Evolutionary conservation across 2,329 filamentous ascomycete genomes (phyloP).

Genomic region (Penicillium sp.): DNA sequence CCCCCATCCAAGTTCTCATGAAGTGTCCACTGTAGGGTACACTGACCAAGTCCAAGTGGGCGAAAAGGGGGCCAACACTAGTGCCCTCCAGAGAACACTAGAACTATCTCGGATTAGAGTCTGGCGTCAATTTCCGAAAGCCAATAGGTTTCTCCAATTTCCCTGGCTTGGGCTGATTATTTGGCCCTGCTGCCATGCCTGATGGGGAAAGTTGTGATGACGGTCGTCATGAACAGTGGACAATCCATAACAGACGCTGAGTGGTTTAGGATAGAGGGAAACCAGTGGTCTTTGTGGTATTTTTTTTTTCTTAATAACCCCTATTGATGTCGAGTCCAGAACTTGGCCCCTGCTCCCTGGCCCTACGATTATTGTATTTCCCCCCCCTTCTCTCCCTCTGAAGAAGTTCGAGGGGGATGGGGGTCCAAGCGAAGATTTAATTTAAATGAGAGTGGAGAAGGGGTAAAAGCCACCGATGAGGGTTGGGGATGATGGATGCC

Average conservation of each 20-base stretch:
- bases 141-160: too few species aligned
- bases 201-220: constrained; percentile 2
- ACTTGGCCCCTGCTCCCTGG: background rate
- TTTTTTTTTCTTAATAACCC: background rate
- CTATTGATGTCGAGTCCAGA: background rate
- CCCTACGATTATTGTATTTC: background rate
- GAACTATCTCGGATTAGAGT: constrained; percentile 16
- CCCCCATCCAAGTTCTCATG: background rate
- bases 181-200: background rate
- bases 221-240: constrained; percentile 4
- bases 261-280: background rate
- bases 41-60: background rate
- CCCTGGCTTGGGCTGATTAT: background rate
- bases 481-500: background rate
- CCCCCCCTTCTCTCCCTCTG: background rate
- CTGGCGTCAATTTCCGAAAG: background rate
- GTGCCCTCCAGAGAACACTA: constrained; percentile 6
- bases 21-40: background rate
- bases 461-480: background rate
- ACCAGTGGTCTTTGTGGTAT: background rate
- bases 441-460: background rate
- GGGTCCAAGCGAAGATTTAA: background rate
- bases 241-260: background rate
- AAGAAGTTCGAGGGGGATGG: background rate
- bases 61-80: constrained; percentile 9